These are phyloP conservation scores for Dovyalis caffra DNA, from an alignment of 345 rosid species.

Conservation along the genomic window DNA sequence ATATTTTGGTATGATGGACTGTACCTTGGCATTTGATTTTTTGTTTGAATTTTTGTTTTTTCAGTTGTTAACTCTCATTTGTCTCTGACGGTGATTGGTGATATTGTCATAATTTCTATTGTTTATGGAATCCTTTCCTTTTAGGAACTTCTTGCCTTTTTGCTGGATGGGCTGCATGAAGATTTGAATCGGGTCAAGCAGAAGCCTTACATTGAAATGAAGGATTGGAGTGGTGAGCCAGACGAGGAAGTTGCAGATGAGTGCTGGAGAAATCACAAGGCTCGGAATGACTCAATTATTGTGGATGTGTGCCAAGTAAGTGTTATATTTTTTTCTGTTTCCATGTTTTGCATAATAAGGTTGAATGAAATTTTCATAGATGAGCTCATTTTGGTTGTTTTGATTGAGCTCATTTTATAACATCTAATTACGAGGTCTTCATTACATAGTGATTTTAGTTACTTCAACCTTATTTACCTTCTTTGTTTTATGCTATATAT, in stretches of 20 bases:
- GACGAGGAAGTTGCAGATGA: conserved; percentile 89
- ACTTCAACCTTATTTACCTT: not conserved
- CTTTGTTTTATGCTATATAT: not conserved
- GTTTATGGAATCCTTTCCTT: not conserved
- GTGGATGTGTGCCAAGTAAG: conserved; percentile 91
- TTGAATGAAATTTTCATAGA: not conserved
- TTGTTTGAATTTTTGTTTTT: not conserved
- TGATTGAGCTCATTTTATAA: not conserved
- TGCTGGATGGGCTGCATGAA: conserved; percentile 93
- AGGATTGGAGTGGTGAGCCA: conserved; percentile 71
- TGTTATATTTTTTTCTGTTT: conserved; percentile 12
- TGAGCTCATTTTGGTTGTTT: not conserved
- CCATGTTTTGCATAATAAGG: not conserved
- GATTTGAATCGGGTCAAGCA: conserved; percentile 86
- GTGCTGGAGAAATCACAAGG: conserved; percentile 86
- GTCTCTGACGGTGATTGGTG: not conserved
- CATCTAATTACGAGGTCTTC: not conserved
- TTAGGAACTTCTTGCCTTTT: conserved; percentile 88
- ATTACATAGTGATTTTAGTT: not conserved
- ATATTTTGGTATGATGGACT: not conserved
- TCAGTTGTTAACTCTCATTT: not conserved
- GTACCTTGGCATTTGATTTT: not conserved
- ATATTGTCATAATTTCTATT: not conserved
- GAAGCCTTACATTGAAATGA: conserved; percentile 87
- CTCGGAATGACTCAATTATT: conserved; percentile 93